phyloP scores from a whole-genome alignment of 148 eudicot genomes.

The Diospyros lotus region DNA sequence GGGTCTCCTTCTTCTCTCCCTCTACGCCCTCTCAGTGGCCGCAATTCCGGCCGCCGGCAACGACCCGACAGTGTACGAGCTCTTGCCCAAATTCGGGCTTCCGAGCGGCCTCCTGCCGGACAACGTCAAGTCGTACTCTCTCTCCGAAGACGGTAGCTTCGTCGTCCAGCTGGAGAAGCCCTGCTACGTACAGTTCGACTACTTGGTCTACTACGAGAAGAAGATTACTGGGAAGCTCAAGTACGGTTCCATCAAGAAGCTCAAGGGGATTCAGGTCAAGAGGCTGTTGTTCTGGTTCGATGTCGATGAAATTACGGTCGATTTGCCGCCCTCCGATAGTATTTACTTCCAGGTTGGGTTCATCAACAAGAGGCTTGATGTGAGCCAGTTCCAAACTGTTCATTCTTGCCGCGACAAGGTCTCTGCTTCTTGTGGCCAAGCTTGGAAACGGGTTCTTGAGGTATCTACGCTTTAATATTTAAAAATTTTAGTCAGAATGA shows the following conservation, averaged over 20 bases:
- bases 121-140: conserved; percentile 48
- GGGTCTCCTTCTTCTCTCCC: conserved; percentile 12
- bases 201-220: conserved; percentile 54
- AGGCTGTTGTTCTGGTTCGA: conserved; percentile 52
- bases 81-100: conserved; percentile 66
- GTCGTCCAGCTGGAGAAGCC: conserved; percentile 39
- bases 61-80: conserved; percentile 49
- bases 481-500: background rate
- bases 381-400: conserved; percentile 60
- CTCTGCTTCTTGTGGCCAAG: conserved; percentile 11
- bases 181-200: conserved; percentile 66
- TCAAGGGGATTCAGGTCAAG: conserved; percentile 60
- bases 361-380: conserved; percentile 66
- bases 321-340: conserved; percentile 67
- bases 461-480: conserved; percentile 4
- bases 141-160: conserved; percentile 51
- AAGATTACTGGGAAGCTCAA: conserved; percentile 47
- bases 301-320: conserved; percentile 73
- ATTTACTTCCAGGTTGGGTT: conserved; percentile 77
- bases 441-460: conserved; percentile 18
- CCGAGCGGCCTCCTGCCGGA: conserved; percentile 70
- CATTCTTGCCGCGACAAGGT: conserved; percentile 42
- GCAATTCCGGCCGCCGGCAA: conserved; percentile 2
- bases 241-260: conserved; percentile 51
- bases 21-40: conserved; percentile 10